Base-by-base conservation (phyloP, 208 protist genomes). In the Herpetomonas muscarum region DNA sequence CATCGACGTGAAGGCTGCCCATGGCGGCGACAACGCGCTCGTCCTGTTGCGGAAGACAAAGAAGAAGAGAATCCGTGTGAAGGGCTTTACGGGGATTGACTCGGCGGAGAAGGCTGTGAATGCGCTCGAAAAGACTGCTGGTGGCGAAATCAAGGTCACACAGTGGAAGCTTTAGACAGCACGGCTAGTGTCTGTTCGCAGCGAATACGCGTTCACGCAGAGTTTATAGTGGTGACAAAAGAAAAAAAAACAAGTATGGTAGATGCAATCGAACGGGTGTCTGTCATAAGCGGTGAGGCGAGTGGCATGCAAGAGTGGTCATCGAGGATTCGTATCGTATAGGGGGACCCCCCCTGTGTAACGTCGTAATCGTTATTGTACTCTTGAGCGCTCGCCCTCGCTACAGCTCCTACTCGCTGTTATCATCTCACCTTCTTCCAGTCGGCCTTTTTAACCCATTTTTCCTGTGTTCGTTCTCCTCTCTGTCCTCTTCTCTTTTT, bases 31-130 rank as follows among this genome's bases (percentile, higher is more conserved):
- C 15, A 44, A 52, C 19, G 29, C 2, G 5, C 12, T 48, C 13
- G 47, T 85, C 44, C 41, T 77, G 21, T 46, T 75, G 41, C 74
- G 79, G 19, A 71, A 75, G 21, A 57, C 67, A 0, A 74, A 70
- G n/a, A 41, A 44, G 12, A 36, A 24, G 4, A 13, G 41, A 21
- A 25, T 71, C 24, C 79, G 79, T 13, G 70, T 66, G 39, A 28
- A 21, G 22, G 21, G 64, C 13, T 29, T 76, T 17, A 25, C 48
- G 19, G 28, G 49, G 28, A 32, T 77, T 1, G 53, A 69, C 28
- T 70, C 26, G 2, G 44, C 66, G 26, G 64, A 55, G 17, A 58
- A 70, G 9, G 31, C 76, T 22, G 30, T 61, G 46, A 28, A 19
- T 6, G 29, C 49, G 15, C 52, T 85, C 24, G 64, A 80, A 37